Evolutionary conservation across 2,329 filamentous ascomycete species (phyloP).

Genomic region (Cercospora sp.): DNA sequence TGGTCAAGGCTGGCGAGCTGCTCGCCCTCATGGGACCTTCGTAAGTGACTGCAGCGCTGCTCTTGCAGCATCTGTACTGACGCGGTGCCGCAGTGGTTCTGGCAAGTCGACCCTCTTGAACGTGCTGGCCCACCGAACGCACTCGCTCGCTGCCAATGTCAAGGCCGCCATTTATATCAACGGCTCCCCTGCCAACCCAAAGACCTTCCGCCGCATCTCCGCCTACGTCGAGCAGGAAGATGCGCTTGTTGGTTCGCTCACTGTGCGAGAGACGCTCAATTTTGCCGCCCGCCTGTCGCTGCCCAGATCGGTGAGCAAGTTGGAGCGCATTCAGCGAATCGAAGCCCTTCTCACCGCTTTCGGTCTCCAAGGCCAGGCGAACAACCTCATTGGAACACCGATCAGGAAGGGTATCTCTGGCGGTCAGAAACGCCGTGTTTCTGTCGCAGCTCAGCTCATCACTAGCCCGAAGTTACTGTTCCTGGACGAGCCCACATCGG

Average conservation of each 20-base stretch:
- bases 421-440: slow-evolving; percentile 78
- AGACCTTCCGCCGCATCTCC: slow-evolving; percentile 64
- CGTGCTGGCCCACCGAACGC: slow-evolving; percentile 66
- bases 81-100: slow-evolving; percentile 45
- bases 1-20: slow-evolving; percentile 68
- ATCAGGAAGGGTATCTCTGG: slow-evolving; percentile 81
- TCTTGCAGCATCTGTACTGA: not conserved
- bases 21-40: slow-evolving; percentile 79
- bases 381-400: slow-evolving; percentile 76
- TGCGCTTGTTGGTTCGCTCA: slow-evolving; percentile 76
- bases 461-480: slow-evolving; percentile 79
- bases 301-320: slow-evolving; percentile 52
- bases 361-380: slow-evolving; percentile 67
- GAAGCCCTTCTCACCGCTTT: slow-evolving; percentile 69
- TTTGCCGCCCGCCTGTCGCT: slow-evolving; percentile 72
- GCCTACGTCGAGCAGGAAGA: slow-evolving; percentile 89
- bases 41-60: slow-evolving; percentile 40
- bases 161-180: slow-evolving; percentile 63
- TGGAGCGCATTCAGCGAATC: slow-evolving; percentile 63
- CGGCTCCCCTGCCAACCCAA: slow-evolving; percentile 54
- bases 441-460: slow-evolving; percentile 77
- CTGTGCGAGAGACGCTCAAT: slow-evolving; percentile 73
- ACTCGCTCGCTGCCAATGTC: slow-evolving; percentile 55
- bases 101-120: slow-evolving; percentile 87
- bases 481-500: slow-evolving; percentile 80